Conservation (phyloP, 257 asterid genomes). For the Solanum sejunctum region DNA sequence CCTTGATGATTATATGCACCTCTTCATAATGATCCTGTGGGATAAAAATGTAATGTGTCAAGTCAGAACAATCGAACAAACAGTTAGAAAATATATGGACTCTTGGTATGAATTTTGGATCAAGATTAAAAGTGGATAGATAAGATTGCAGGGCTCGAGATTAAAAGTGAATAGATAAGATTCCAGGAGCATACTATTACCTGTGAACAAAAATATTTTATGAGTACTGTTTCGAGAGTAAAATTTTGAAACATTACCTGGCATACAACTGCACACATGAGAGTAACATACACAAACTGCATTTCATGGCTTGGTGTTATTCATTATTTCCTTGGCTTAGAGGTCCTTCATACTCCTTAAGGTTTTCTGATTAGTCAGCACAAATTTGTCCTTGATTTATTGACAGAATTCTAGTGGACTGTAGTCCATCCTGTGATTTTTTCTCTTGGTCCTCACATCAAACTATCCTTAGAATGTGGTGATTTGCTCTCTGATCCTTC, state of each 20-base stretch:
- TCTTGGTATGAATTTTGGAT: not conserved
- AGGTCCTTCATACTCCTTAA: not conserved
- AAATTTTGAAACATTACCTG: constrained; percentile 37
- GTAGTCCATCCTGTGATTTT: not conserved
- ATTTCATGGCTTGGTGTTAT: not conserved
- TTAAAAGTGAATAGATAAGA: not conserved
- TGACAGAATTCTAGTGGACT: not conserved
- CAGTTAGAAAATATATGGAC: not conserved
- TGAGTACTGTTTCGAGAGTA: not conserved
- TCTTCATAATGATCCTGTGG: constrained; percentile 64
- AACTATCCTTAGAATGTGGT: not conserved
- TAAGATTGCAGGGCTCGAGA: not conserved
- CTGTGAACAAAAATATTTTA: not conserved
- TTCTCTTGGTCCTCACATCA: not conserved
- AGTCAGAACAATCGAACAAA: not conserved
- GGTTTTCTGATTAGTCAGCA: not conserved
- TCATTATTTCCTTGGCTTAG: not conserved
- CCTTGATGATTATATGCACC: constrained; percentile 61
- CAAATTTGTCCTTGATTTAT: too few species aligned
- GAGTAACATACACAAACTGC: too few species aligned
- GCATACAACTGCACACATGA: constrained; percentile 68
- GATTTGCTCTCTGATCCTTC: too few species aligned
- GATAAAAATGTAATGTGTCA: not conserved
- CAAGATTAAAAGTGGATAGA: too few species aligned
- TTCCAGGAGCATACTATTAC: not conserved